Percentiles rank a stretch among this genome's conserved stretches.
Conservation (phyloP, 177 flowering plant species). For the Vitis hybrid region DNA sequence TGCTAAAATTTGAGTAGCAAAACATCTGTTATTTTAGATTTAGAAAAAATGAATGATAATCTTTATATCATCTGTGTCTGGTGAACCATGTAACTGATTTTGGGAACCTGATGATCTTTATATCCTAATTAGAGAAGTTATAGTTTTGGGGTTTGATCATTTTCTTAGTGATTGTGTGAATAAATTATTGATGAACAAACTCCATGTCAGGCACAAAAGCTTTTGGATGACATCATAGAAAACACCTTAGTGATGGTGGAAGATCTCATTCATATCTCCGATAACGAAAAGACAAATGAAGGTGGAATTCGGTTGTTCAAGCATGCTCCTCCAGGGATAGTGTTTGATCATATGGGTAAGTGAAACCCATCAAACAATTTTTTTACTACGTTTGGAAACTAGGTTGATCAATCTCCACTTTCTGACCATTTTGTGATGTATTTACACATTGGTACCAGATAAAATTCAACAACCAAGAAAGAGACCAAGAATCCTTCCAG, state of each 20-base stretch:
- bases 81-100: too few relatives aligned
- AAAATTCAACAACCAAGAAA: conserved; percentile 64
- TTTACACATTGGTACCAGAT: conserved; percentile 37
- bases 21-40: too few relatives aligned
- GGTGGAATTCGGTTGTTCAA: conserved; percentile 70
- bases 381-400: neutral
- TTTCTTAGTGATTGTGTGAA: neutral
- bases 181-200: neutral
- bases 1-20: too few relatives aligned
- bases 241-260: conserved; percentile 52
- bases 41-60: too few relatives aligned
- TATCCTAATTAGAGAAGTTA: too few relatives aligned
- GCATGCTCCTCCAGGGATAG: conserved; percentile 66
- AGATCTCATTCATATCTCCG: conserved; percentile 18
- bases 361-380: conserved; percentile 3
- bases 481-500: conserved; percentile 72
- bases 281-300: conserved; percentile 30
- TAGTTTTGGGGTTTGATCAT: neutral
- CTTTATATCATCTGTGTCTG: too few relatives aligned
- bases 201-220: conserved; percentile 67
- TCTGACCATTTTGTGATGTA: neutral
- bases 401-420: conserved; percentile 1
- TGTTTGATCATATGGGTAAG: conserved; percentile 67
- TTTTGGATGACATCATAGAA: conserved; percentile 65
- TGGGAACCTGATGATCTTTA: too few relatives aligned